A percentile compares a stretch with the other conserved stretches of the same genome.
Conservation (phyloP, 2,329 filamentous ascomycete genomes). For the Colletotrichum cordylinicola region DNA sequence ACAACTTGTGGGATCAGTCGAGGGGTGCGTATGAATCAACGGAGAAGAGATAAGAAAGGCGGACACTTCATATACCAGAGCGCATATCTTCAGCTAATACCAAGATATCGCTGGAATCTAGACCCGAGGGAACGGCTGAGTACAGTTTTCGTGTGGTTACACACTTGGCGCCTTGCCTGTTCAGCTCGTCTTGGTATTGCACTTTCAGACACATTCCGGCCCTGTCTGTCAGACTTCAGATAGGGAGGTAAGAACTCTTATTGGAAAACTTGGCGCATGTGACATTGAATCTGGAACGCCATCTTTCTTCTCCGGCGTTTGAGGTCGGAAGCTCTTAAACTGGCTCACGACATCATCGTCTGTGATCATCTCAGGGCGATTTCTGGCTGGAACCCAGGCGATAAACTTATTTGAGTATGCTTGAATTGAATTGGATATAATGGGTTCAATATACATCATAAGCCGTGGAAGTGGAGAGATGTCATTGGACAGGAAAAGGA, state of each 20-base stretch:
- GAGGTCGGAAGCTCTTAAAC: neutral
- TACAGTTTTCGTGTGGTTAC: neutral
- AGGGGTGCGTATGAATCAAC: neutral
- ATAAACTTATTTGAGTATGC: neutral
- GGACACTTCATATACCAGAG: neutral
- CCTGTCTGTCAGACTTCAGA: neutral
- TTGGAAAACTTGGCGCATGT: neutral
- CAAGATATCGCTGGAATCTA: neutral
- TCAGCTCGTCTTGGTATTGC: neutral
- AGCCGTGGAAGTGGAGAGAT: neutral
- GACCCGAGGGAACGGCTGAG: neutral
- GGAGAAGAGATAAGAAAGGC: fast-evolving
- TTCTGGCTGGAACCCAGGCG: fast-evolving
- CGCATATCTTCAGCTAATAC: neutral
- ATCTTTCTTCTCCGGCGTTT: neutral
- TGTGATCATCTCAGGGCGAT: fast-evolving
- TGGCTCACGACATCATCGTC: neutral
- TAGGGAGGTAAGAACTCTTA: neutral
- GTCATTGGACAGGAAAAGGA: neutral
- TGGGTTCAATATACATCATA: neutral
- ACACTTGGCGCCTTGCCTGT: neutral
- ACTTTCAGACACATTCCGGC: neutral
- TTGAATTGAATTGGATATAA: neutral
- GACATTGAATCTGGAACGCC: neutral
- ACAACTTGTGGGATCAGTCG: neutral